Base-by-base conservation (phyloP, 257 asterid species). In the Solanum tarapatanum region DNA sequence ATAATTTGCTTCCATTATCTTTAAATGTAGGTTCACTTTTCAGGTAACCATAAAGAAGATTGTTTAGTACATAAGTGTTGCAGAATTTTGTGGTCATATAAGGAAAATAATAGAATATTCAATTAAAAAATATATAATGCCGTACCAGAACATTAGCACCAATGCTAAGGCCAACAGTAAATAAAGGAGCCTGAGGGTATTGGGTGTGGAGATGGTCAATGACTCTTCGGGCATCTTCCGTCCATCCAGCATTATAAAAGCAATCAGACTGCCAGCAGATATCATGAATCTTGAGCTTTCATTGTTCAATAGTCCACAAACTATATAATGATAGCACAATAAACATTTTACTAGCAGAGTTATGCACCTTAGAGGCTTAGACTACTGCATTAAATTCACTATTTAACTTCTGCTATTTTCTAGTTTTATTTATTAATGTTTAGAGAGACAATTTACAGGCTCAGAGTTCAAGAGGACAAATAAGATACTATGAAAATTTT, bases 211-310 rank as follows among this genome's bases (percentile, higher is more conserved):
- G 76, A 91, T 94, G 94, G 84, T 92, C 93, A 86, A 95, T 93
- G 89, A 96, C 95, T 89, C 87, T 93, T 23, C 98, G 91, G 60
- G 93, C 88, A 70, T 96, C 99, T 84, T 94, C 96, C 33, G 98
- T 94, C 98, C 98, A 96, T 90, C 97, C 98, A 90, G 92, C 98
- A 91, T 94, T 92, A 82, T 95, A 96, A 89, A 94, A 92, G 92
- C 93, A 73, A 91, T 97, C 99, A 23, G 99, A 95, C 99, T 97
- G 95, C 90, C 84, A 88, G 23, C 30, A 58, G 83, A 74, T 48
- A 55, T 19, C 89, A 74, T n/a, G 79, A 80, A 45, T 80, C 68
- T 45, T 80, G 43, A 82, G 30, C 17, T 79, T 48, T 82, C 85
- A 82, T 82, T 17, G 69, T 37, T 26, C 19, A 48, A 79, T 43